Percentiles rank a stretch among this genome's conserved stretches.
Evolutionary conservation across 495 filamentous ascomycete genomes (phyloP).

Genomic region (Aspergillus asperescens): DNA sequence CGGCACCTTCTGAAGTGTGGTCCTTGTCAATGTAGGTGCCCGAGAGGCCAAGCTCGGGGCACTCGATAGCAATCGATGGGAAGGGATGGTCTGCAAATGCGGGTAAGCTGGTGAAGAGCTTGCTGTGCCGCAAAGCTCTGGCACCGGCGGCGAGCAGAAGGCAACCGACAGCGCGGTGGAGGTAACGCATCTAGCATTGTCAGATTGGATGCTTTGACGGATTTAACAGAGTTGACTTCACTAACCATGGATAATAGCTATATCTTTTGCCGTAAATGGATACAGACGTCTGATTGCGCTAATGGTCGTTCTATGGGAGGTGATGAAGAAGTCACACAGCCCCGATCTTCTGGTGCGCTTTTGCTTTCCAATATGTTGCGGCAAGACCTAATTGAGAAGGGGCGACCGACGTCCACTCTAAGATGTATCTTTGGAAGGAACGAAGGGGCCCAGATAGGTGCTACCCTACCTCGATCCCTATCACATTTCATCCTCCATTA

Average conservation of each 20-base stretch:
- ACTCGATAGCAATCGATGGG: constrained; percentile 40
- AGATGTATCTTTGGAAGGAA: not conserved
- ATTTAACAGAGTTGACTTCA: not conserved
- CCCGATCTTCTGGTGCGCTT: not conserved
- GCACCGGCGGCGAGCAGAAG: constrained; percentile 29
- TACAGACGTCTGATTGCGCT: not conserved
- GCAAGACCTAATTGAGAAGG: not conserved
- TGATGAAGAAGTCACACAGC: not conserved
- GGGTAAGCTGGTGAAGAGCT: constrained; percentile 41
- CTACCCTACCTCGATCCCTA: not conserved
- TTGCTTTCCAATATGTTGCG: not conserved
- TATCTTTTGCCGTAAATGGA: not conserved
- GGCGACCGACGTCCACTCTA: not conserved
- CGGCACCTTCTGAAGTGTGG: constrained; percentile 38
- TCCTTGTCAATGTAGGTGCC: constrained; percentile 35
- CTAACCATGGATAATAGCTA: not conserved
- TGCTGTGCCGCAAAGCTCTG: constrained; percentile 37
- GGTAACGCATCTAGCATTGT: constrained; percentile 20
- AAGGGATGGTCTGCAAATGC: constrained; percentile 38
- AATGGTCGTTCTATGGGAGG: not conserved
- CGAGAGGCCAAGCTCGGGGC: constrained; percentile 40
- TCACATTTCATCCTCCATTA: not conserved
- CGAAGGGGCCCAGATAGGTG: not conserved
- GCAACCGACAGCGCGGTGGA: constrained; percentile 37
- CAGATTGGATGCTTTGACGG: not conserved